Percentiles rank a stretch among this genome's conserved stretches.
Conservation (phyloP, 2,329 filamentous ascomycete genomes). For the Lasiodiplodia hormozganensis region DNA sequence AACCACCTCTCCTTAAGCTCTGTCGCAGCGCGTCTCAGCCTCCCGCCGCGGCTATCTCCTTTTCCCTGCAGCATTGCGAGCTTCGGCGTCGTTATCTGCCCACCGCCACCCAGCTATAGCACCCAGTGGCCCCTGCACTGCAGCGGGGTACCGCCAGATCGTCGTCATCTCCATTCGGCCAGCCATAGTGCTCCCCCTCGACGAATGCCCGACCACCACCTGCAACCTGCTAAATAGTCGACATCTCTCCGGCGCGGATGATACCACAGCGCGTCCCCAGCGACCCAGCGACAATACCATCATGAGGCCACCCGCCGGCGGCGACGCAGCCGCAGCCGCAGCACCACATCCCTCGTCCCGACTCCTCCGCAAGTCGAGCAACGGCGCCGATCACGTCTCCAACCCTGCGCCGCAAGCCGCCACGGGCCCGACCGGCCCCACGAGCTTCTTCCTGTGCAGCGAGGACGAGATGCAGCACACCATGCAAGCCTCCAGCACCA, state of each 20-base stretch:
- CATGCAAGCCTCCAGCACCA: slow-evolving; percentile 23
- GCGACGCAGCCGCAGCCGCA: slow-evolving; percentile 43
- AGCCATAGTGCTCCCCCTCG: slow-evolving; percentile 21
- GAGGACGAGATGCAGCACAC: slow-evolving; percentile 57
- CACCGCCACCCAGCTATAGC: slow-evolving; percentile 29
- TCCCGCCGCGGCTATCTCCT: slow-evolving; percentile 11
- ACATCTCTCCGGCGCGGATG: not conserved
- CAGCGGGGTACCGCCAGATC: slow-evolving; percentile 29
- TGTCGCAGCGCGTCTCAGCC: not conserved
- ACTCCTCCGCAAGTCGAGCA: slow-evolving; percentile 46
- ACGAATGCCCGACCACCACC: slow-evolving; percentile 20
- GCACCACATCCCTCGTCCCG: slow-evolving; percentile 36
- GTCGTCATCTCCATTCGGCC: slow-evolving; percentile 26
- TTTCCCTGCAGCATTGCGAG: slow-evolving; percentile 17
- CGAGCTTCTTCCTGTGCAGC: slow-evolving; percentile 66
- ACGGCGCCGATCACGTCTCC: slow-evolving; percentile 34
- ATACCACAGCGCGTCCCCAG: slow-evolving; percentile 13
- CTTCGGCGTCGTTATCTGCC: slow-evolving; percentile 22
- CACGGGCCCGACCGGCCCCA: slow-evolving; percentile 51
- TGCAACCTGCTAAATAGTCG: slow-evolving; percentile 19
- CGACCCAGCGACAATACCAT: slow-evolving; percentile 11
- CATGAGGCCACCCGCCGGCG: slow-evolving; percentile 47
- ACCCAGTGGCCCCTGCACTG: slow-evolving; percentile 25
- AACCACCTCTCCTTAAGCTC: not conserved
- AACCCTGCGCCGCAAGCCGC: slow-evolving; percentile 30